phyloP scores from a whole-genome alignment of 345 rosid species.

The Draba incana region DNA sequence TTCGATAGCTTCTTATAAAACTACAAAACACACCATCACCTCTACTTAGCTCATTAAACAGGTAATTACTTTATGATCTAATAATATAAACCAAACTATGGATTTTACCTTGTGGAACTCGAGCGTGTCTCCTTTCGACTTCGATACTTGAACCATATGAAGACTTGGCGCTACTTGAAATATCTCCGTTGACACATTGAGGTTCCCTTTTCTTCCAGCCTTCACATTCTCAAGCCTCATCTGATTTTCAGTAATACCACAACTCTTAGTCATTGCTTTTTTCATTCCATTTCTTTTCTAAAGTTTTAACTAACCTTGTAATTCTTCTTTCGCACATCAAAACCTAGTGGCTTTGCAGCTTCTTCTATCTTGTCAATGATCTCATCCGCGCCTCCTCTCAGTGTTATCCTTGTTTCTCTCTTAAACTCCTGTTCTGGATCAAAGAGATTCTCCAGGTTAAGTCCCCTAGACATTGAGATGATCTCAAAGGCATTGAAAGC shows the following conservation, averaged over 20 bases:
- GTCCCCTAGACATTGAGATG: slow-evolving; percentile 88
- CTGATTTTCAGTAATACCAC: slow-evolving; percentile 42
- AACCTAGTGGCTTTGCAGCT: slow-evolving; percentile 95
- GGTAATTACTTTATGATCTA: background rate
- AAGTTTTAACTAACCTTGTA: slow-evolving; percentile 63
- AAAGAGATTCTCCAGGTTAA: slow-evolving; percentile 83
- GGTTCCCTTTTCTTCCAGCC: slow-evolving; percentile 96
- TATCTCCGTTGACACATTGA: slow-evolving; percentile 84
- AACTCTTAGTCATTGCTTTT: slow-evolving; percentile 4
- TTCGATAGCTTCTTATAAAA: slow-evolving; percentile 85
- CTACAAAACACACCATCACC: slow-evolving; percentile 50
- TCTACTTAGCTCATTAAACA: slow-evolving; percentile 19
- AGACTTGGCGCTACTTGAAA: slow-evolving; percentile 96
- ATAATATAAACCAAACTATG: background rate
- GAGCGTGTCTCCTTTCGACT: slow-evolving; percentile 95
- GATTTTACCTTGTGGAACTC: slow-evolving; percentile 81
- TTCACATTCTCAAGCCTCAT: slow-evolving; percentile 87
- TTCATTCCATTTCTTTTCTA: background rate
- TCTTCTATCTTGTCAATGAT: slow-evolving; percentile 83
- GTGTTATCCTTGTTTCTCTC: slow-evolving; percentile 90
- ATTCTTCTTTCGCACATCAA: slow-evolving; percentile 86
- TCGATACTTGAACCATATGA: slow-evolving; percentile 92
- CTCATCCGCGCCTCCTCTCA: slow-evolving; percentile 80
- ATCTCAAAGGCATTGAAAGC: slow-evolving; percentile 94
- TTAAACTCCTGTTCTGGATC: slow-evolving; percentile 81